Evolutionary conservation across 768 basidiomycete genomes (phyloP).

Genomic region (Amanita rubescens): DNA sequence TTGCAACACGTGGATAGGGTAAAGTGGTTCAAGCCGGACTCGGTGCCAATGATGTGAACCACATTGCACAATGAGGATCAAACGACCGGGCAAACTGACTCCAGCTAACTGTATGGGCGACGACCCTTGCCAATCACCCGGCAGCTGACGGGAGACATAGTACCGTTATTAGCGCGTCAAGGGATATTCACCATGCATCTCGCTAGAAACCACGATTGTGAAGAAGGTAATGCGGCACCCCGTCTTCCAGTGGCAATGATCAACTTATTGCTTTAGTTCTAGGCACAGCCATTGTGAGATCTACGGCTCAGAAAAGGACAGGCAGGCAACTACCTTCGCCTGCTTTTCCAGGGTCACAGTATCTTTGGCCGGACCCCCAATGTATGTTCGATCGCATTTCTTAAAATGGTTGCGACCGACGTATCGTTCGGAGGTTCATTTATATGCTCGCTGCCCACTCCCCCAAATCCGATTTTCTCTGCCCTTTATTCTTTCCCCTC

Average conservation of each 20-base stretch:
- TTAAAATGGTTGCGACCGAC: constrained; percentile 9
- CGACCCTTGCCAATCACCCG: constrained; percentile 9
- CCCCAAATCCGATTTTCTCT: constrained; percentile 17
- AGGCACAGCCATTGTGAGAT: constrained; percentile 3
- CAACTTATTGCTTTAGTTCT: constrained; percentile 1
- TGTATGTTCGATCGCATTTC: constrained; percentile 7
- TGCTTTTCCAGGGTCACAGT: constrained; percentile 9
- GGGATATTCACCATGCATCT: background rate
- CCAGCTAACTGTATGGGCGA: background rate
- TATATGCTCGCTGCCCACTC: constrained; percentile 23
- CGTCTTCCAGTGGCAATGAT: background rate
- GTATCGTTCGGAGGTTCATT: constrained; percentile 19
- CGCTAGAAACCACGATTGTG: background rate
- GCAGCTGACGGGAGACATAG: background rate
- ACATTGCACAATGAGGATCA: background rate
- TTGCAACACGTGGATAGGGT: constrained; percentile 5
- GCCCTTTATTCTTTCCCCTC: constrained; percentile 20
- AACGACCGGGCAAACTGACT: background rate
- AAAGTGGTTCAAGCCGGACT: constrained; percentile 1
- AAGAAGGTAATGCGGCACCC: background rate
- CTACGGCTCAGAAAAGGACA: constrained; percentile 4
- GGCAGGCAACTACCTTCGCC: constrained; percentile 4
- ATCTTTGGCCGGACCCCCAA: constrained; percentile 7
- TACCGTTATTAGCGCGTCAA: background rate
- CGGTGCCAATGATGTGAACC: constrained; percentile 1